These are phyloP conservation scores for Pleurotus citrinopileatus DNA, from an alignment of 768 basidiomycete species.

Conservation along the genomic window DNA sequence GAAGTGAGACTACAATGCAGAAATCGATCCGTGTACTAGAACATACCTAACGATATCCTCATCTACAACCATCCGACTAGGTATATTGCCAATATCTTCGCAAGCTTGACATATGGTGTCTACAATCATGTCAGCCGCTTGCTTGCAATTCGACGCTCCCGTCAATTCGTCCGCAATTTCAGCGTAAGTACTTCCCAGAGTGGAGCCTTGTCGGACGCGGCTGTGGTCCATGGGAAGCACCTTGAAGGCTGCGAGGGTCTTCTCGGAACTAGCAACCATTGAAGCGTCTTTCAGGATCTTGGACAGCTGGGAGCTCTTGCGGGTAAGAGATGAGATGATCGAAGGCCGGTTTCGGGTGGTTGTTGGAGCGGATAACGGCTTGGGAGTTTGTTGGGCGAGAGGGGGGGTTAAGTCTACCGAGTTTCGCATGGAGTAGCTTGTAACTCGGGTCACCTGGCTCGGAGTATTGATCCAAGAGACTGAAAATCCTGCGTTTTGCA, in stretches of 20 bases:
- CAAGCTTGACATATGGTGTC: constrained; percentile 69
- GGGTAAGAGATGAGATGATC: constrained; percentile 7
- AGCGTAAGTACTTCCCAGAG: constrained; percentile 41
- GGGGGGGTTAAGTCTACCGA: constrained; percentile 34
- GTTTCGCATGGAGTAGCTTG: constrained; percentile 87
- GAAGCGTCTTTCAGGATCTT: constrained; percentile 32
- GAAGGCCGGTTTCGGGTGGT: constrained; percentile 2
- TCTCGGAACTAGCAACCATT: constrained; percentile 27
- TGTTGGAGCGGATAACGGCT: constrained; percentile 10
- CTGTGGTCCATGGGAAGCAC: constrained; percentile 71
- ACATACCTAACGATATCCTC: constrained; percentile 81
- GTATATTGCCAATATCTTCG: constrained; percentile 50
- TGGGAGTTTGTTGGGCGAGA: constrained; percentile 16
- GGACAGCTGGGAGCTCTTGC: constrained; percentile 29
- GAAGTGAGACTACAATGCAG: constrained; percentile 12
- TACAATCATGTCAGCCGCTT: constrained; percentile 75
- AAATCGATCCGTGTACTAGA: constrained; percentile 3
- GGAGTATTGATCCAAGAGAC: constrained; percentile 69
- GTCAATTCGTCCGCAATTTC: constrained; percentile 62
- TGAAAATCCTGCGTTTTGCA: constrained; percentile 87
- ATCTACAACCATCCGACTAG: constrained; percentile 50
- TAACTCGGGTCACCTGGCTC: constrained; percentile 70
- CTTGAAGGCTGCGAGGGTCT: constrained; percentile 73
- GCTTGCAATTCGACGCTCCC: constrained; percentile 65
- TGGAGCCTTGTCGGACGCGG: constrained; percentile 43